Base-by-base conservation (phyloP, 2,329 filamentous ascomycete species). In the Fusarium hainanense region DNA sequence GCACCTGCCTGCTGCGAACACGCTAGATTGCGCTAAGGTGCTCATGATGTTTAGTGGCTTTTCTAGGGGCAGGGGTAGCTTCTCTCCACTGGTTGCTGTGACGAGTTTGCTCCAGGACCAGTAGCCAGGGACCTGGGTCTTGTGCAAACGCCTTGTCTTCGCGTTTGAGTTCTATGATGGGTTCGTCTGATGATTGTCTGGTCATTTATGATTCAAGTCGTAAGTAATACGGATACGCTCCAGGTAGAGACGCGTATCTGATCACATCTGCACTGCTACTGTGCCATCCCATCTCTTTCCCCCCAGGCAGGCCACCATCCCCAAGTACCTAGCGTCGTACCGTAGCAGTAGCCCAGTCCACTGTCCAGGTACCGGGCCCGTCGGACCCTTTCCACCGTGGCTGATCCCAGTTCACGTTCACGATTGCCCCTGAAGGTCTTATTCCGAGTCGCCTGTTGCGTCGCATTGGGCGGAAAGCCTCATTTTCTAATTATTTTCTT, bases 351-450 rank as follows among this genome's bases (percentile, higher is more conserved):
- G 32, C 27, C 32, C 61, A 50, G 32, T 30, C 44, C 25, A 56
- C 34, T 9, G n/a, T 47, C 57, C 41, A 21, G 62, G 57, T 6
- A 52, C 28, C 28, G 23, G 44, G 57, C 34, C 34, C 34, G 6
- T 37, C 49, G 56, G 60, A 51, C 32, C 61, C 52, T 47, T 43
- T 54, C 51, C 47, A 48, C 47, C 61, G 66, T 48, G 20, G 28
- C 51, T 55, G 52, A 63, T 58, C 68, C 55, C 30, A 50, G 61
- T 61, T 30, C 4, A 44, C 34, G 18, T 37, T 37, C 34, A 37
- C 34, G 43, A 54, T 51, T 51, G 47, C 54, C 67, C 68, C 68
- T 70, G 58, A 70, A 54, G 27, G 32, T 62, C 27, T 30, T 21
- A 21, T 21, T 21, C 21, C 21, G 21, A 21, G 21, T 28, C 43